Percentiles rank a stretch among this genome's conserved stretches.
Conservation (phyloP, 2,329 filamentous ascomycete genomes). For the Dothistroma pini region DNA sequence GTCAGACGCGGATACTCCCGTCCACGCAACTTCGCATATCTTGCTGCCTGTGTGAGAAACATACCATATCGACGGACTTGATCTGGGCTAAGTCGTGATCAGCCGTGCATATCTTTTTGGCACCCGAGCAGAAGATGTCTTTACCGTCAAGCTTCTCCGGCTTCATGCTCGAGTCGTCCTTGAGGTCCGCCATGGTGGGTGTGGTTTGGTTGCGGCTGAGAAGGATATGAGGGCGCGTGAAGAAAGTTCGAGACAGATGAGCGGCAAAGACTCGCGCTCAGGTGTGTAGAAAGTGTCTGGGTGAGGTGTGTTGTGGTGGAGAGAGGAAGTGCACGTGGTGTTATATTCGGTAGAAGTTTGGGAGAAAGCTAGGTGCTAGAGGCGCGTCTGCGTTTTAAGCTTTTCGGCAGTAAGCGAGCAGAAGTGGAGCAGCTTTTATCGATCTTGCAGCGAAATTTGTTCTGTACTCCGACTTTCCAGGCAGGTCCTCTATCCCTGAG, state of each 20-base stretch:
- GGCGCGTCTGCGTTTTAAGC: constrained; percentile 1
- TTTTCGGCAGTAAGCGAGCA: neutral
- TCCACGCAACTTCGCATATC: neutral
- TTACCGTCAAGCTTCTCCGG: constrained; percentile 72
- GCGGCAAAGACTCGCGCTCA: neutral
- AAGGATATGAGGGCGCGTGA: neutral
- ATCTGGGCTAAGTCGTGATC: constrained; percentile 67
- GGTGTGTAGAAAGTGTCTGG: neutral
- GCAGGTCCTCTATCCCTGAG: neutral
- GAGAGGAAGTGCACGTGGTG: neutral
- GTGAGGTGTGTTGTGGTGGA: neutral
- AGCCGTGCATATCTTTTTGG: constrained; percentile 9
- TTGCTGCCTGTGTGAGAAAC: constrained; percentile 20
- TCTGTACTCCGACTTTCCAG: neutral
- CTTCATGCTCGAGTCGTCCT: constrained; percentile 19
- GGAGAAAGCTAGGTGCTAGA: neutral
- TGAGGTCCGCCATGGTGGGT: constrained; percentile 27
- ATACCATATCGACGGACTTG: constrained; percentile 98
- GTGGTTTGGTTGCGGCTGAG: neutral
- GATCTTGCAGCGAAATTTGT: constrained; percentile 1
- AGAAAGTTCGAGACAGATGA: neutral
- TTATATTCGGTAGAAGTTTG: neutral
- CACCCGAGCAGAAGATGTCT: constrained; percentile 31
- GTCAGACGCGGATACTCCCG: constrained; percentile 6
- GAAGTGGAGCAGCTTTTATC: neutral